A percentile compares a stretch with the other conserved stretches of the same genome.
Conservation (phyloP, 192 early-diverging fungal genomes). For the Phlyctochytrium planicorne region DNA sequence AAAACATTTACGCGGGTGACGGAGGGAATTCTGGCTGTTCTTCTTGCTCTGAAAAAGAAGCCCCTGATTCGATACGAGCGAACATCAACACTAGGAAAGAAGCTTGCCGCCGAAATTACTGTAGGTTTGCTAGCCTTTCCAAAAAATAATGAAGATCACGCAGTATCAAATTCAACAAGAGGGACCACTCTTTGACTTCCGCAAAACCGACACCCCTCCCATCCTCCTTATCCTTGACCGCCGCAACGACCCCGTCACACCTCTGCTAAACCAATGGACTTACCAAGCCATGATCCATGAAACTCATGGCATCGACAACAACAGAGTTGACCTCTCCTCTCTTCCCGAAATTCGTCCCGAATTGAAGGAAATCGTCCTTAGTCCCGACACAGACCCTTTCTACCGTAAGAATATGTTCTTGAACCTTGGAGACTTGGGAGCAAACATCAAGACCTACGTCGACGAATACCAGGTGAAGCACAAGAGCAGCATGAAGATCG, state of each 20-base stretch:
- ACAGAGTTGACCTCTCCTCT: constrained; percentile 85
- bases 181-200: constrained; percentile 73
- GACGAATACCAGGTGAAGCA: constrained; percentile 93
- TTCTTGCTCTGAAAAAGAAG: constrained; percentile 88
- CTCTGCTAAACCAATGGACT: constrained; percentile 94
- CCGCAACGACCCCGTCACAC: constrained; percentile 93
- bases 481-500: constrained; percentile 85
- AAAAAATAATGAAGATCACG: background rate
- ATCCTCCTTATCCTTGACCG: constrained; percentile 90
- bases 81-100: constrained; percentile 76
- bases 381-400: constrained; percentile 87
- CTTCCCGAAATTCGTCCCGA: constrained; percentile 78
- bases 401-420: constrained; percentile 88
- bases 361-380: constrained; percentile 83
- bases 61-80: constrained; percentile 89
- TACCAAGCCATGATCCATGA: constrained; percentile 99
- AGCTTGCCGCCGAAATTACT: constrained; percentile 76
- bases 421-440: constrained; percentile 93
- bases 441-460: constrained; percentile 90
- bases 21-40: constrained; percentile 72
- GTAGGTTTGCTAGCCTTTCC: constrained; percentile 40
- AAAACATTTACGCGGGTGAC: constrained; percentile 72
- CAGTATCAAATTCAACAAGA: constrained; percentile 79
- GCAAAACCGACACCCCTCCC: constrained; percentile 77
- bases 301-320: constrained; percentile 88